Evolutionary conservation across 352 stramenopile species (phyloP), one percentile per base, ranked within the genome.

Genomic region (Phytophthora crassamura): DNA sequence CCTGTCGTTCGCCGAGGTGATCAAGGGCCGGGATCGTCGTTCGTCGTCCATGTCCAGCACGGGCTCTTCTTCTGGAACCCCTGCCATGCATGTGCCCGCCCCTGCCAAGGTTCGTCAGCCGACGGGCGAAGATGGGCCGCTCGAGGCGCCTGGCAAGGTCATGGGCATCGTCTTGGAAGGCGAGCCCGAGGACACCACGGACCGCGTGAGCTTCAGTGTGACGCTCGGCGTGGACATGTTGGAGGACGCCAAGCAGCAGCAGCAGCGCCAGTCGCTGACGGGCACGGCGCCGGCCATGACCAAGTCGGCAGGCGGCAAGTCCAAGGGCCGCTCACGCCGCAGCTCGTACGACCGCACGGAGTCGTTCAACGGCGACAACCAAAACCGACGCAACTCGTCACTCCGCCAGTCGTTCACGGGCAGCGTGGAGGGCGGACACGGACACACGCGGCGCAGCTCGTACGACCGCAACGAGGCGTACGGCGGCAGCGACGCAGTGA

Each of bases 121-220:
- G 4, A 95, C 84, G 14, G 87, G 87, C 33, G 79, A 90, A 11
- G 87, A 95, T 47, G 87, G 87, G 10, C 80, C 80, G 28, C 75
- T 94, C 20, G 69, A 73, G 22, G 81, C 82, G 30, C 87, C 87
- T 16, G 87, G 74, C 16, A 90, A 90, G 65, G 80, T 95, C 46
- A 95, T 95, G 85, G 86, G 87, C 5, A 76, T 93, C 30, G 74
- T 92, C 36, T 53, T 84, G 12, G 77, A 90, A 28, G 75, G 81
- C 15, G 81, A 90, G 18, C 73, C 75, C 16, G 73, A 86, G 42
- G 80, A 89, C 45, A 80, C 47, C 36, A 69, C 40, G 16, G 73
- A 91, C 60, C 81, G 82, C 50, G 86, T 94, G 64, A 93, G 86
- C 69, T 95, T 94, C 60, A 91, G 85, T 56, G 86, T 95, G 32